Conservation (phyloP, 1,284 basidiomycete genomes). For the Leccinum subrobustum region DNA sequence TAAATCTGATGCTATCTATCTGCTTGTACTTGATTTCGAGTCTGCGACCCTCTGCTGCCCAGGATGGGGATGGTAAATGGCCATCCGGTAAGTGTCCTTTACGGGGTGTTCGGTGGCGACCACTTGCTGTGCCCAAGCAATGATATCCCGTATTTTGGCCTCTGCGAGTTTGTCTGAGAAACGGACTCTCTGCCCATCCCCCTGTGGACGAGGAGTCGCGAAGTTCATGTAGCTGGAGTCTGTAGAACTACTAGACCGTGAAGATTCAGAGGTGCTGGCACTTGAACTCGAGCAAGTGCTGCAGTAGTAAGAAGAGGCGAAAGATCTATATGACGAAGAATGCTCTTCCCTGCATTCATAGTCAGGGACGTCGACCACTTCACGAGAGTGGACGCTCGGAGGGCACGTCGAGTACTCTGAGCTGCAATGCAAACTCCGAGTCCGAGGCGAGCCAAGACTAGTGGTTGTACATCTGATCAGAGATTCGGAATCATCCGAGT, state of each 20-base stretch:
- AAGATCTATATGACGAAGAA: constrained; percentile 13
- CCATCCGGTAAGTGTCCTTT: constrained; percentile 27
- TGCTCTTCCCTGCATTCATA: not conserved
- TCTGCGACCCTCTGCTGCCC: not conserved
- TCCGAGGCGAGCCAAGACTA: constrained; percentile 10
- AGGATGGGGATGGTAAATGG: constrained; percentile 3
- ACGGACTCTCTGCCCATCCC: not conserved
- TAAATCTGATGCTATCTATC: constrained; percentile 16
- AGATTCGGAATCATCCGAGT: constrained; percentile 3
- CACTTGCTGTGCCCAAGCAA: constrained; percentile 22
- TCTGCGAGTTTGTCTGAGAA: constrained; percentile 5
- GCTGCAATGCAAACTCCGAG: constrained; percentile 3
- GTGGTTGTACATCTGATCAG: not conserved
- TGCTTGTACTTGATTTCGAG: constrained; percentile 8
- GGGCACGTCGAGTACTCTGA: constrained; percentile 30
- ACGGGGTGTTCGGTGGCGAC: constrained; percentile 23
- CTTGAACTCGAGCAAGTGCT: constrained; percentile 25
- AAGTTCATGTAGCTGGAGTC: constrained; percentile 8
- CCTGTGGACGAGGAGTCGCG: constrained; percentile 2
- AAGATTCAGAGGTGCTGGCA: constrained; percentile 5
- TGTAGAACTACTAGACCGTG: constrained; percentile 6
- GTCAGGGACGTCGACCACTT: not conserved
- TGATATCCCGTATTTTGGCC: constrained; percentile 17
- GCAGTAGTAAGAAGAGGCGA: constrained; percentile 24
- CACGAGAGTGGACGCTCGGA: constrained; percentile 9